Evolutionary conservation across 208 protist species (phyloP), one percentile per base, ranked within the genome.

Genomic region (Wallacemonas sp.): DNA sequence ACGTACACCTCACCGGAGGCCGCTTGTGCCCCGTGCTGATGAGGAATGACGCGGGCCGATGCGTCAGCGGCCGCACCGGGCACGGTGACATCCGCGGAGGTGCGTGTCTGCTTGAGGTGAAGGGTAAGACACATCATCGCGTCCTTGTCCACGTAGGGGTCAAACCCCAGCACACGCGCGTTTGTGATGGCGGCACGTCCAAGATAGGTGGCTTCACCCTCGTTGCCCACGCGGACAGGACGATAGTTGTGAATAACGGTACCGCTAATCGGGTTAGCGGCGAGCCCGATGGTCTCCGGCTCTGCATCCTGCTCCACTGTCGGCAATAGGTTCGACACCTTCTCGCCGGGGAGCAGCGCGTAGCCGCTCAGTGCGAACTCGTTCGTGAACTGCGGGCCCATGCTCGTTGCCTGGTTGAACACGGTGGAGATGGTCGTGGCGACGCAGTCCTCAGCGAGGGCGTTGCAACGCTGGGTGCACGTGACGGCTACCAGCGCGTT

Each of bases 191-290:
- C 29, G 13, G 39, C 65, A 27, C 63, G 67, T 44, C 65, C 67
- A 6, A 76, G 65, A 29, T 63, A 71, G 1, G 26, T 34, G 1
- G 71, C 75, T 24, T 81, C 63, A 3, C 59, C 48, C 36, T 57
- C 29, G 21, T 58, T 63, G 48, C 34, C 33, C 63, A 82, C 26
- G 29, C 41, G 9, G 15, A 79, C 63, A 3, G 69, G 66, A 10
- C 45, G 27, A 45, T 71, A 27, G 64, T 76, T 81, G 13, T 60
- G 68, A 27, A 86, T 64, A 24, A 62, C 52, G 26, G 54, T 61
- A 48, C 79, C 79, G 48, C 68, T 71, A 17, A 86, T 30, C 5
- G 79, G 75, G 59, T 81, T 86, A 4, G 62, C 39, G 5, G 48
- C 70, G 15, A 82, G 39, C 10, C 38, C 42, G 13, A 78, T 26